phyloP scores from a whole-genome alignment of 1,284 basidiomycete species.

The Rhodotorula sp. region DNA sequence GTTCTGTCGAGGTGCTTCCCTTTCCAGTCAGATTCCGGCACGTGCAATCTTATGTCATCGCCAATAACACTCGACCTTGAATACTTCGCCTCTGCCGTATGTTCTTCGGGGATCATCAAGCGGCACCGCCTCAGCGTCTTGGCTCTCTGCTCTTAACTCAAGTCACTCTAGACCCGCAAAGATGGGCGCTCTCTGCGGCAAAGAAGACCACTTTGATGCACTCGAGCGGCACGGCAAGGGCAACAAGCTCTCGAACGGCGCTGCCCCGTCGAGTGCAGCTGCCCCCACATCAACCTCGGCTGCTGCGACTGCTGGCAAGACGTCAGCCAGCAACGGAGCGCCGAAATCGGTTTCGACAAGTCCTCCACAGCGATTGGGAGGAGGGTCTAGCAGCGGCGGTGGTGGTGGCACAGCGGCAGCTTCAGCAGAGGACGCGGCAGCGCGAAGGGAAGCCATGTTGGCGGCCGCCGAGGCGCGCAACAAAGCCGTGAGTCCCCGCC shows the following conservation, averaged over 20 bases:
- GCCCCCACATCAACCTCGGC: neutral
- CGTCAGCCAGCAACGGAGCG: neutral
- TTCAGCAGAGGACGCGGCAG: slow-evolving; percentile 8
- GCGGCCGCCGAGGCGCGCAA: slow-evolving; percentile 12
- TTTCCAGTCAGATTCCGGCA: neutral
- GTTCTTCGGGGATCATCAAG: too few relatives aligned
- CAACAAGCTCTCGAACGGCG: slow-evolving; percentile 7
- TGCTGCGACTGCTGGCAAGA: neutral
- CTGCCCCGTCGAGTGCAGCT: neutral
- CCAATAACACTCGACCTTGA: too few relatives aligned
- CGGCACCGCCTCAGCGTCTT: neutral
- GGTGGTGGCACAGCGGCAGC: neutral
- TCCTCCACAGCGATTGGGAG: slow-evolving; percentile 14
- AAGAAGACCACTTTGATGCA: slow-evolving; percentile 20
- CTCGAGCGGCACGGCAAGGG: slow-evolving; percentile 7
- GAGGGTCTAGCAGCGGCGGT: neutral
- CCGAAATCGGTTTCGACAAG: slow-evolving; percentile 9
- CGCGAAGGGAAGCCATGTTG: slow-evolving; percentile 8
- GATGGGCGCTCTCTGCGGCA: slow-evolving; percentile 28
- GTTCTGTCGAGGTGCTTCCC: neutral
- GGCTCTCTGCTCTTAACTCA: neutral
- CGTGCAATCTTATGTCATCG: neutral
- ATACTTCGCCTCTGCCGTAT: too few relatives aligned
- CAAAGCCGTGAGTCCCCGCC: neutral
- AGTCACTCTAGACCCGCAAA: too few relatives aligned